Evolutionary conservation across 805 yeast species (phyloP).

Genomic region (Ogataea populi-albae): DNA sequence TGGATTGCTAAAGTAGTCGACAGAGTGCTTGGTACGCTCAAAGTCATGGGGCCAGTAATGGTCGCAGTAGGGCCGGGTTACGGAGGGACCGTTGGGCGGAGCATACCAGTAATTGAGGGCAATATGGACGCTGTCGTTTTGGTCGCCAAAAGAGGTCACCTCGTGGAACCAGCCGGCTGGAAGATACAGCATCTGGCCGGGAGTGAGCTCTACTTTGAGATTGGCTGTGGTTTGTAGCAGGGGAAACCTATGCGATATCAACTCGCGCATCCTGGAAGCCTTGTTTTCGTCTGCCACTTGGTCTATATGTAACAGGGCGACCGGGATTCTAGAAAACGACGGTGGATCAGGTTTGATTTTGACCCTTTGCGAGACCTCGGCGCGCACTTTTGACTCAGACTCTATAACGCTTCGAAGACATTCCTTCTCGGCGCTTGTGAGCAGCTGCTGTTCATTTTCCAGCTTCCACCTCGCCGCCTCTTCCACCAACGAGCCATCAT

Average conservation of each 20-base stretch:
- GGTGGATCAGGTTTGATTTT: slow-evolving; percentile 53
- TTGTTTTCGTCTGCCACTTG: slow-evolving; percentile 38
- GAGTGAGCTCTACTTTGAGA: slow-evolving; percentile 46
- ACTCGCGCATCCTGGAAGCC: slow-evolving; percentile 29
- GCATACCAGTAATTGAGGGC: slow-evolving; percentile 76
- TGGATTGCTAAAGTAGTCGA: slow-evolving; percentile 15
- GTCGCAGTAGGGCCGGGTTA: slow-evolving; percentile 42
- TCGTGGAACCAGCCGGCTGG: slow-evolving; percentile 87
- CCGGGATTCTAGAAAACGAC: slow-evolving; percentile 64
- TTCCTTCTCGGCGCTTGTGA: slow-evolving; percentile 27
- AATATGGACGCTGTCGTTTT: slow-evolving; percentile 41
- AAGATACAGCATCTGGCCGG: slow-evolving; percentile 66
- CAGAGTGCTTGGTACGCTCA: slow-evolving; percentile 37
- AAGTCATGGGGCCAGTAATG: slow-evolving; percentile 55
- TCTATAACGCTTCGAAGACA: slow-evolving; percentile 26
- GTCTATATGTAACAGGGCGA: slow-evolving; percentile 57
- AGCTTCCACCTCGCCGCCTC: slow-evolving; percentile 47
- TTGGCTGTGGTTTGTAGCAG: slow-evolving; percentile 41
- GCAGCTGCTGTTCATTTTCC: slow-evolving; percentile 7
- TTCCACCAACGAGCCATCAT: slow-evolving; percentile 58
- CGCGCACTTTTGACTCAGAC: slow-evolving; percentile 25
- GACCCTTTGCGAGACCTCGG: slow-evolving; percentile 14
- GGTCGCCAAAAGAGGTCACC: slow-evolving; percentile 59
- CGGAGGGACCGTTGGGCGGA: slow-evolving; percentile 49
- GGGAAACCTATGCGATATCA: slow-evolving; percentile 47